Percentiles rank a stretch among this genome's conserved stretches.
Evolutionary conservation across 768 basidiomycete species (phyloP).

Genomic region (Pleurotus sapidus): DNA sequence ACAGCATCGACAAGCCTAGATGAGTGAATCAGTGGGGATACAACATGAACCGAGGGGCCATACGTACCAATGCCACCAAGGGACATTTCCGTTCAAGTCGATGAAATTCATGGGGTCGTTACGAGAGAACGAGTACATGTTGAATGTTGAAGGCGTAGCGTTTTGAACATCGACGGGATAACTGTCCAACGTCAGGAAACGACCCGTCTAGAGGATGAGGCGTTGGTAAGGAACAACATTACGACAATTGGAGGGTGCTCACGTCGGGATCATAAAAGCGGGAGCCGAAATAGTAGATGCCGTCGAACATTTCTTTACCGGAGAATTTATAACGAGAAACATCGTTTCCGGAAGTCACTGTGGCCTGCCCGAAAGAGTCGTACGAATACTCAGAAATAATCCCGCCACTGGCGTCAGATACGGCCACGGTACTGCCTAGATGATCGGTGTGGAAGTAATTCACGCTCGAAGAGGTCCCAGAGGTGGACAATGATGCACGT

Average conservation of each 20-base stretch:
- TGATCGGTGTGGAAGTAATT: constrained; percentile 5
- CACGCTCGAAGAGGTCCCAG: neutral
- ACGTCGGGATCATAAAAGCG: constrained; percentile 5
- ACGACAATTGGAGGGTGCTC: neutral
- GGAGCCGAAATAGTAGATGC: constrained; percentile 1
- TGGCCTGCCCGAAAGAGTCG: constrained; percentile 1
- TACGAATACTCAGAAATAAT: constrained; percentile 1
- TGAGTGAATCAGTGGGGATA: too few relatives aligned
- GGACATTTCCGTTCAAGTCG: constrained; percentile 7
- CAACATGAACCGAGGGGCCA: too few relatives aligned
- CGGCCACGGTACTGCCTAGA: constrained; percentile 1
- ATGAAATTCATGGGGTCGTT: constrained; percentile 8
- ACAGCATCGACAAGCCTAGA: constrained; percentile 4
- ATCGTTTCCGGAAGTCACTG: neutral
- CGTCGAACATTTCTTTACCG: constrained; percentile 5
- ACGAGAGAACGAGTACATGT: constrained; percentile 9
- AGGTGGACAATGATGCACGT: neutral
- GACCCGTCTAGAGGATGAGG: neutral
- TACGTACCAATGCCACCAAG: constrained; percentile 12
- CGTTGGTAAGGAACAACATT: neutral
- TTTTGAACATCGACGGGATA: constrained; percentile 3
- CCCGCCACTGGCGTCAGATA: neutral
- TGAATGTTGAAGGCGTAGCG: constrained; percentile 5
- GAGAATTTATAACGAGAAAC: constrained; percentile 3
- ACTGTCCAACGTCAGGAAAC: constrained; percentile 4